Base-by-base conservation (phyloP, 2,329 filamentous ascomycete genomes). In the Fusarium multiceps region DNA sequence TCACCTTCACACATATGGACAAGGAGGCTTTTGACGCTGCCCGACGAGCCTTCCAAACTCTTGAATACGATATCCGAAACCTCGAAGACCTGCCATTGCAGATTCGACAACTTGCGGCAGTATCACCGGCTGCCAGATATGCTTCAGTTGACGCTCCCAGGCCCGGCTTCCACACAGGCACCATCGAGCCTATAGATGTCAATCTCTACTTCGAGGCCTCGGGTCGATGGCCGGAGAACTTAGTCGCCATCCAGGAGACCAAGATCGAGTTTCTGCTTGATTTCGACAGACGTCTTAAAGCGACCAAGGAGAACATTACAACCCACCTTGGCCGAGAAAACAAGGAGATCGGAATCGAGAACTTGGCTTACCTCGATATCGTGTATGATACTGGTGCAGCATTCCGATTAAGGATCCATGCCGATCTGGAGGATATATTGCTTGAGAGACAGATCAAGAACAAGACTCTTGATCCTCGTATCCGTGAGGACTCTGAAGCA, bases 171-270 rank as follows among this genome's bases (percentile, higher is more conserved):
- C 80, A 82, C 51, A 84, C 82, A 21, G 81, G 79, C 1, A 73
- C 80, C 20, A 74, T 84, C 56, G 77, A 79, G 27, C 91, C 93
- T 1, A 91, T 94, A 71, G 90, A 97, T 71, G 87, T 97, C 32
- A 87, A 94, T 43, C 85, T 99, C 49, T 94, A 95, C 76, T 98
- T 99, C 73, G 96, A 99, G 81, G 93, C 92, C 7, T 98, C 96
- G 9, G 91, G 90, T 47, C 91, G 93, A 72, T 99, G 96, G 96
- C 96, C 96, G 0, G 94, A 98, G 76, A 93, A 97, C 76, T 82
- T 98, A 11, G 88, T 88, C 6, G 94, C 95, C 7, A 97, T 98
- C 59, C 96, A 99, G 78, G 89, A 94, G 75, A 94, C 94, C 14
- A 99, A 99, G 80, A 88, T 97, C 41, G 96, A 97, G 6, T 97